Evolutionary conservation across 176 grass and related monocot species (phyloP).

Genomic region (Zoysia pacifica): DNA sequence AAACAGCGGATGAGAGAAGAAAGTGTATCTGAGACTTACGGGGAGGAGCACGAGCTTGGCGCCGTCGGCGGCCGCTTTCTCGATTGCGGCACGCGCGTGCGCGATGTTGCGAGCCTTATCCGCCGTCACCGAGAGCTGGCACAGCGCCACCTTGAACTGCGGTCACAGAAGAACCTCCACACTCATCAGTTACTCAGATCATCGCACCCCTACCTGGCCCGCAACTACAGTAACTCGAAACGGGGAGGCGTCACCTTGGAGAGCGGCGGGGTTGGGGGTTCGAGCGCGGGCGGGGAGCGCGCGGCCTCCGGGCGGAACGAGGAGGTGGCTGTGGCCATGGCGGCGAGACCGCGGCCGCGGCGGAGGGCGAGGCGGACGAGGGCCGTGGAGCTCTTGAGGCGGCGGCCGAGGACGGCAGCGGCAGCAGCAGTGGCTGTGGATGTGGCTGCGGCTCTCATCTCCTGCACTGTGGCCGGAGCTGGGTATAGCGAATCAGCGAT

Average conservation of each 20-base stretch:
- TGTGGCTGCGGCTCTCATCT: constrained; percentile 39
- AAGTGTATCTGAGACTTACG: constrained; percentile 31
- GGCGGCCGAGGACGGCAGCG: constrained; percentile 18
- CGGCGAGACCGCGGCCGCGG: constrained; percentile 22
- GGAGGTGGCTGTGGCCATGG: constrained; percentile 51
- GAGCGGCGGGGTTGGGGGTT: constrained; percentile 55
- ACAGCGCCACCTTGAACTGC: constrained; percentile 95
- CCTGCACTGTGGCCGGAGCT: constrained; percentile 6
- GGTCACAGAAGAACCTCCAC: too few species aligned
- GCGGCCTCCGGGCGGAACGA: constrained; percentile 59
- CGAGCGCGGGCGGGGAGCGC: constrained; percentile 53
- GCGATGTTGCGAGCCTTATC: constrained; percentile 90
- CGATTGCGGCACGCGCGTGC: constrained; percentile 71
- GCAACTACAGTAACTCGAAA: neutral
- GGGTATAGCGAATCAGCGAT: neutral
- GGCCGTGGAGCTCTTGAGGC: neutral
- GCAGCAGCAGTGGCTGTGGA: constrained; percentile 38
- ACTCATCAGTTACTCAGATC: neutral
- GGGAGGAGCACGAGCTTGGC: constrained; percentile 94
- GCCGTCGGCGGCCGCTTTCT: constrained; percentile 65
- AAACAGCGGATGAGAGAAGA: neutral
- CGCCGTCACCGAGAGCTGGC: constrained; percentile 77
- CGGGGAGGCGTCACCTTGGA: constrained; percentile 47
- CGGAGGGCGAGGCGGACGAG: neutral
- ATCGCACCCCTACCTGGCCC: neutral